Conservation (phyloP, 1,139 yeast genomes). For the Pichia cactophila region DNA sequence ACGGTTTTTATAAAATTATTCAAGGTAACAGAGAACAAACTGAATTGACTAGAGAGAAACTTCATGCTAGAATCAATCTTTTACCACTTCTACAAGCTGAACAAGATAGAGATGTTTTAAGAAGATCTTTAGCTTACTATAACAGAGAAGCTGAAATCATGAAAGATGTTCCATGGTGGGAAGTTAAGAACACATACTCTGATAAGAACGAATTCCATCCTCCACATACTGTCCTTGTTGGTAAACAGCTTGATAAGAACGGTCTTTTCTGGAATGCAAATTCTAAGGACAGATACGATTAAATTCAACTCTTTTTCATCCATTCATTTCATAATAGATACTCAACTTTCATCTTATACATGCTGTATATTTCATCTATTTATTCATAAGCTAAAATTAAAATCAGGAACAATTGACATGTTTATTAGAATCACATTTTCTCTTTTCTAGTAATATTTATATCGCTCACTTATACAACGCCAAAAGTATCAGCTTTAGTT, state of each 20-base stretch:
- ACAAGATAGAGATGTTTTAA: slow-evolving; percentile 69
- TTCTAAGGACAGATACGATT: slow-evolving; percentile 25
- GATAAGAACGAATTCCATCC: slow-evolving; percentile 29
- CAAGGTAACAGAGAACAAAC: slow-evolving; percentile 69
- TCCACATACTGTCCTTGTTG: slow-evolving; percentile 28
- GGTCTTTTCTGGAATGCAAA: slow-evolving; percentile 24
- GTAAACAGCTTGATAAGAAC: slow-evolving; percentile 28
- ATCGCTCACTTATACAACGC: too few relatives aligned
- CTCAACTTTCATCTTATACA: not conserved
- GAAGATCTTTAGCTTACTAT: slow-evolving; percentile 62
- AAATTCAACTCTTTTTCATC: not conserved
- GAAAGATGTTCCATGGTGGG: slow-evolving; percentile 54
- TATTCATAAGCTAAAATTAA: not conserved
- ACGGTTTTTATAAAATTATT: slow-evolving; percentile 64
- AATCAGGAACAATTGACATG: not conserved
- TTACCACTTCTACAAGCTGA: slow-evolving; percentile 77
- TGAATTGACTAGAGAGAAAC: slow-evolving; percentile 69
- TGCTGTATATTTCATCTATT: not conserved
- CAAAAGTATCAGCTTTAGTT: too few relatives aligned
- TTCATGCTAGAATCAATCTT: slow-evolving; percentile 69
- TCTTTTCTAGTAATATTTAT: too few relatives aligned
- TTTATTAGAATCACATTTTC: too few relatives aligned
- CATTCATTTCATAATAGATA: slow-evolving; percentile 1
- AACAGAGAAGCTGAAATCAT: slow-evolving; percentile 61
- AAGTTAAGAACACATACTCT: slow-evolving; percentile 34